phyloP scores from a whole-genome alignment of 2,329 filamentous ascomycete genomes.

The Monosporascus cannonballus region DNA sequence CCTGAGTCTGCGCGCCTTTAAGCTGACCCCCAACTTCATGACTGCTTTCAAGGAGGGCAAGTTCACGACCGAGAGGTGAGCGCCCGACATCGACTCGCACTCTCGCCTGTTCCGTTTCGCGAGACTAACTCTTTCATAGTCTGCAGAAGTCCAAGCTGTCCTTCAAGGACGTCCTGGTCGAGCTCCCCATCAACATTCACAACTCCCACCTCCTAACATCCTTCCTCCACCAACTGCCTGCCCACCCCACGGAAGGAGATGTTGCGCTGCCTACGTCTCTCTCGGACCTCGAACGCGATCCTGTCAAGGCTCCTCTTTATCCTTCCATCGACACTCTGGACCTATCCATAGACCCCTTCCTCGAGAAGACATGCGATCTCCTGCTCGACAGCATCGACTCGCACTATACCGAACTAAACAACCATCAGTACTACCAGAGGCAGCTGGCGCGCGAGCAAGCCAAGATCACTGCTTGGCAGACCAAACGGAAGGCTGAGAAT shows the following conservation, averaged over 20 bases:
- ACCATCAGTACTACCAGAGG: constrained; percentile 94
- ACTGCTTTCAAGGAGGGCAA: constrained; percentile 91
- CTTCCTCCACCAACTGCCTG: constrained; percentile 87
- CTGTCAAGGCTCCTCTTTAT: constrained; percentile 60
- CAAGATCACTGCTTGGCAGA: constrained; percentile 95
- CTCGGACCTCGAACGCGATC: constrained; percentile 65
- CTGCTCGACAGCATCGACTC: constrained; percentile 95
- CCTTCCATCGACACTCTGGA: constrained; percentile 88
- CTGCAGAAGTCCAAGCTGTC: constrained; percentile 90
- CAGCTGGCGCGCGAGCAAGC: constrained; percentile 88
- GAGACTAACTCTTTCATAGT: constrained; percentile 38
- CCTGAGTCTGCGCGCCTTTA: constrained; percentile 84
- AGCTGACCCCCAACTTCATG: constrained; percentile 83
- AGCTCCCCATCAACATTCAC: constrained; percentile 84
- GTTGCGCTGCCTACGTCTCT: constrained; percentile 74
- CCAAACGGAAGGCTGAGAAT: constrained; percentile 96
- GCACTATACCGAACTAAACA: constrained; percentile 98
- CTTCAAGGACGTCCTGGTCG: constrained; percentile 88
- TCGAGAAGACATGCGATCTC: constrained; percentile 96
- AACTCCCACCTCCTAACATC: constrained; percentile 96
- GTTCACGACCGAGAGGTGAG: constrained; percentile 92
- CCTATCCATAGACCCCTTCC: constrained; percentile 91
- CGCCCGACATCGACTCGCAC: constrained; percentile 1
- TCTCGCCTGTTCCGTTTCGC: neutral
- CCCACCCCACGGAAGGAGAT: constrained; percentile 56